Evolutionary conservation across 2,329 filamentous ascomycete genomes (phyloP).

Genomic region (Xylariaceae sp.): DNA sequence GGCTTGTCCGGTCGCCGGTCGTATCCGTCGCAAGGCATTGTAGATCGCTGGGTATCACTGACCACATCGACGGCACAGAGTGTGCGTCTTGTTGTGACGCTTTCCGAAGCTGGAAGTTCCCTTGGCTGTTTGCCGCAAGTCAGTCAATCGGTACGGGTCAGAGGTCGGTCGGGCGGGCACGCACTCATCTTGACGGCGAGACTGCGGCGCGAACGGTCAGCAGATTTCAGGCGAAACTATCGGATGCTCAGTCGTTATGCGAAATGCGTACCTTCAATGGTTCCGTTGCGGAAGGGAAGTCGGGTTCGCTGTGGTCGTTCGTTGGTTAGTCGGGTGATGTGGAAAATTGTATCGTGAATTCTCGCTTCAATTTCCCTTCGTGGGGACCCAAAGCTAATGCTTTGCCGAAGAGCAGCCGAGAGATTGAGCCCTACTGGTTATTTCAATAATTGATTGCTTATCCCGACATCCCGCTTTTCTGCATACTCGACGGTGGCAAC

Average conservation of each 20-base stretch:
- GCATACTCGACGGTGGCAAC: no score
- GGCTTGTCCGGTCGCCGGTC: no score
- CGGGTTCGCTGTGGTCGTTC: slow-evolving; percentile 15
- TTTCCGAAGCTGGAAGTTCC: slow-evolving; percentile 31
- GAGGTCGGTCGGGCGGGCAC: slow-evolving; percentile 12
- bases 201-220: slow-evolving; percentile 14
- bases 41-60: slow-evolving; percentile 38
- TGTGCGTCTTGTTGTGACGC: slow-evolving; percentile 98
- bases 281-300: slow-evolving; percentile 16
- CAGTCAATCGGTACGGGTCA: slow-evolving; percentile 15
- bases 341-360: slow-evolving; percentile 17
- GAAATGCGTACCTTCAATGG: slow-evolving; percentile 17
- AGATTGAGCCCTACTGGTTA: no score
- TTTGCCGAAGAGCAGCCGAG: slow-evolving; percentile 22
- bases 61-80: slow-evolving; percentile 97
- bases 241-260: background rate
- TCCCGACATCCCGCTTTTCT: no score
- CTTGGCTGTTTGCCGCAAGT: slow-evolving; percentile 25
- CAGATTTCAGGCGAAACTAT: slow-evolving; percentile 1
- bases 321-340: slow-evolving; percentile 12
- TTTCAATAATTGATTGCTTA: no score
- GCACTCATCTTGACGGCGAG: slow-evolving; percentile 28
- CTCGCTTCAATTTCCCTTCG: slow-evolving; percentile 21
- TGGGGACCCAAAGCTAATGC: slow-evolving; percentile 12
- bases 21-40: no score